These are phyloP conservation scores for Colletotrichum sp. DNA, from an alignment of 2,329 filamentous ascomycete genomes.

Conservation along the genomic window DNA sequence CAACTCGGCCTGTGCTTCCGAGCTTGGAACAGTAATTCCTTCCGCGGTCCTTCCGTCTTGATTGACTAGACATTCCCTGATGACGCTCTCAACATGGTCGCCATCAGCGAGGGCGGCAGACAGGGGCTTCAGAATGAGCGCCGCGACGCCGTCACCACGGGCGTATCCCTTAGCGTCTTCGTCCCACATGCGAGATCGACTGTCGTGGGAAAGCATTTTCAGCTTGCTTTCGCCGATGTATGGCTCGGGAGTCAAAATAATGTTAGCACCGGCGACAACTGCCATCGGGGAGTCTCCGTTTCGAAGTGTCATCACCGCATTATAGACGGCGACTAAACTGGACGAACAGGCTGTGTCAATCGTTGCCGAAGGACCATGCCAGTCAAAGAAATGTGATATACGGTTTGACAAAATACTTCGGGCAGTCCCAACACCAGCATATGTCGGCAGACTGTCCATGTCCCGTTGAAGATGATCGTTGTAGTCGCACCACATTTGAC, in stretches of 20 bases:
- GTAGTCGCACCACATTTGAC: conserved; percentile 33
- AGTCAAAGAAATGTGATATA: conserved; percentile 44
- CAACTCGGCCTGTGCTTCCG: conserved; percentile 27
- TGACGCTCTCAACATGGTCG: conserved; percentile 28
- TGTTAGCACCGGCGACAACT: conserved; percentile 32
- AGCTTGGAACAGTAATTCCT: conserved; percentile 40
- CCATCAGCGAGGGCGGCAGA: conserved; percentile 41
- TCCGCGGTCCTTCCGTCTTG: conserved; percentile 25
- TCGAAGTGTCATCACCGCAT: conserved; percentile 39
- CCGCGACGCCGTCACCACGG: conserved; percentile 55
- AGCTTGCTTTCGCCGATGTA: conserved; percentile 21
- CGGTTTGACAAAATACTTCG: conserved; percentile 40
- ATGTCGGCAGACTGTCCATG: conserved; percentile 25
- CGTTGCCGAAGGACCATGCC: conserved; percentile 42
- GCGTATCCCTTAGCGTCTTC: conserved; percentile 54
- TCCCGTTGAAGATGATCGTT: conserved; percentile 23
- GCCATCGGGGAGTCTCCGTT: conserved; percentile 31
- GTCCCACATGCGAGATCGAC: conserved; percentile 44
- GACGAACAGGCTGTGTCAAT: conserved; percentile 53
- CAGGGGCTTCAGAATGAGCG: conserved; percentile 52
- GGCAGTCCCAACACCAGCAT: conserved; percentile 34
- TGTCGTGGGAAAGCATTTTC: conserved; percentile 14
- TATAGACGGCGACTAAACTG: conserved; percentile 44
- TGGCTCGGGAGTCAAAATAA: conserved; percentile 10
- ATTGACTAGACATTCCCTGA: conserved; percentile 26